Percentiles rank a stretch among this genome's conserved stretches.
phyloP scores from a whole-genome alignment of 2,329 filamentous ascomycete species.

The Biscogniauxia mediterranea region DNA sequence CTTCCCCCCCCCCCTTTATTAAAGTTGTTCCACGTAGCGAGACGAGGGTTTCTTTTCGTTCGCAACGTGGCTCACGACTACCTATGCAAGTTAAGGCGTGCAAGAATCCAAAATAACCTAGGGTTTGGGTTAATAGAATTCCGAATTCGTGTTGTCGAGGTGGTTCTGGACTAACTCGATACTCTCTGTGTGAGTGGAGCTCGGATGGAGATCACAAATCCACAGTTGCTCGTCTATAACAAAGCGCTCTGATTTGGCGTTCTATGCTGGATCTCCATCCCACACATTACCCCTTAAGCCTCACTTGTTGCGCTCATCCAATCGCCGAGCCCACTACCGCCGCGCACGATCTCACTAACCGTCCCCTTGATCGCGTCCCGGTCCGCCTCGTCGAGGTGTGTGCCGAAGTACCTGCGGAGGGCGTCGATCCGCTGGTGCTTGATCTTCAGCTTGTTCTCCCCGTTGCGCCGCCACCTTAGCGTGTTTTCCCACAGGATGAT shows the following conservation, averaged over 20 bases:
- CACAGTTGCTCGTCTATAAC: not conserved
- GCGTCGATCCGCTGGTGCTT: not conserved
- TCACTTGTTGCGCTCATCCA: not conserved
- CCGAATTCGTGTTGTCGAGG: too few species aligned
- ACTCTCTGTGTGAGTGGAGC: too few species aligned
- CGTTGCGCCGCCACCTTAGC: conserved; percentile 40
- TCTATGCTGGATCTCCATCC: not conserved
- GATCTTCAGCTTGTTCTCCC: conserved; percentile 31
- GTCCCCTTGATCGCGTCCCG: conserved; percentile 1
- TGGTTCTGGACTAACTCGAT: too few species aligned
- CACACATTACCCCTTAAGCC: not conserved
- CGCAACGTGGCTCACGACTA: too few species aligned
- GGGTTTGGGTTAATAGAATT: too few species aligned
- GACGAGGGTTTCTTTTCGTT: too few species aligned
- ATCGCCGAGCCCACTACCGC: too few species aligned
- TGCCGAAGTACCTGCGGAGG: conserved; percentile 1
- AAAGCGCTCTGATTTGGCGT: not conserved
- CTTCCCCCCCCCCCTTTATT: too few species aligned
- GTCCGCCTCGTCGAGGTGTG: not conserved
- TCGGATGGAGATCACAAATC: not conserved
- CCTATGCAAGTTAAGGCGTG: too few species aligned
- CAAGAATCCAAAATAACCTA: too few species aligned
- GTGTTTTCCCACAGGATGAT: conserved; percentile 39
- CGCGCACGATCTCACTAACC: not conserved
- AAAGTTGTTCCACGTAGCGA: too few species aligned